These are phyloP conservation scores for Penstemon eatonii DNA, from an alignment of 257 asterid species.

Conservation along the genomic window DNA sequence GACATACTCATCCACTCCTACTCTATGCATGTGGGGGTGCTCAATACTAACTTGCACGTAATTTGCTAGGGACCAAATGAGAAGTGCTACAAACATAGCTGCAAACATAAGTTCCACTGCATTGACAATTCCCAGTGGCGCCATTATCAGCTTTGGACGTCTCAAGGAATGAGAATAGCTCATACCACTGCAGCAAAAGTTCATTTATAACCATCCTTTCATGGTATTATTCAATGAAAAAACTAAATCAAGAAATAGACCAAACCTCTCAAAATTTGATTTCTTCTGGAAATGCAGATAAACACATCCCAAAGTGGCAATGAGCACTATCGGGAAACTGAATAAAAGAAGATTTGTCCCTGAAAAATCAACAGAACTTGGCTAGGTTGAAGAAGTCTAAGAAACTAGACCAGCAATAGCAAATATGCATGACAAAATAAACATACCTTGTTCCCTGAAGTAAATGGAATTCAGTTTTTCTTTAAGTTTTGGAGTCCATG, in stretches of 20 bases:
- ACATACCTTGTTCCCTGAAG: slow-evolving; percentile 51
- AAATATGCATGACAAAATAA: too few species aligned
- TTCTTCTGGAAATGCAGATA: slow-evolving; percentile 39
- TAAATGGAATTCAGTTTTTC: slow-evolving; percentile 45
- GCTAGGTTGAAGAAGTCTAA: too few species aligned
- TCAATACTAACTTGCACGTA: slow-evolving; percentile 40
- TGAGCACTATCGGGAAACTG: slow-evolving; percentile 48
- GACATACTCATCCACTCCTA: slow-evolving; percentile 33
- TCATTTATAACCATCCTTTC: not conserved
- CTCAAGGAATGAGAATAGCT: slow-evolving; percentile 24
- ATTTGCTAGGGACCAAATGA: slow-evolving; percentile 55
- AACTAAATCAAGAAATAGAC: slow-evolving; percentile 5
- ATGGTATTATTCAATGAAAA: not conserved
- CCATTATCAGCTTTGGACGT: slow-evolving; percentile 45
- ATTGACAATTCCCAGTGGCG: slow-evolving; percentile 49
- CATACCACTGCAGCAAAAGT: slow-evolving; percentile 27
- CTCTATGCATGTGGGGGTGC: slow-evolving; percentile 33
- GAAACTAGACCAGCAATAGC: not conserved
- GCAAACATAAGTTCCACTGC: slow-evolving; percentile 47
- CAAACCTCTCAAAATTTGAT: slow-evolving; percentile 28
- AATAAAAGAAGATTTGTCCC: slow-evolving; percentile 56
- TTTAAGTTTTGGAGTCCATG: slow-evolving; percentile 45
- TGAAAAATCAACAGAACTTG: slow-evolving; percentile 20
- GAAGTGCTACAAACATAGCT: slow-evolving; percentile 45
- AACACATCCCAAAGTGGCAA: slow-evolving; percentile 50